Percentiles rank a stretch among this genome's conserved stretches.
Conservation (phyloP, 495 filamentous ascomycete species). For the Cercophora sp. region DNA sequence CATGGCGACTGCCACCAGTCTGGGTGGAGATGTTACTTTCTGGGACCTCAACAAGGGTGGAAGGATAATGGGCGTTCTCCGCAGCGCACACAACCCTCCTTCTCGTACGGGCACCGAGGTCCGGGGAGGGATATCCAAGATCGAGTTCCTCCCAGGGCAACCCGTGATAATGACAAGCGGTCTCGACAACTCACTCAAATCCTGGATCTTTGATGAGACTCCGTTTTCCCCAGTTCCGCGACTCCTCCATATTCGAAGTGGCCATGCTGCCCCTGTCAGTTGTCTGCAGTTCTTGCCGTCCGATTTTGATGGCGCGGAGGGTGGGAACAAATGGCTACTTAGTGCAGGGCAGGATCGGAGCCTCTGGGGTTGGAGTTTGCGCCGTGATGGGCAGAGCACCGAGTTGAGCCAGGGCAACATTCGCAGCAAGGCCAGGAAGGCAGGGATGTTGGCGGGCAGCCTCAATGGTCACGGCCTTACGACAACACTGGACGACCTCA, state of each 20-base stretch:
- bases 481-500: constrained; percentile 67
- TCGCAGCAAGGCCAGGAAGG: constrained; percentile 78
- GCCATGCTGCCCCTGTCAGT: constrained; percentile 82
- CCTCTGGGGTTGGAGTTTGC: constrained; percentile 91
- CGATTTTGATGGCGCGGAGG: constrained; percentile 83
- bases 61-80: constrained; percentile 72
- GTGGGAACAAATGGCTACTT: constrained; percentile 87
- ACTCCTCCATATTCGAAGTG: constrained; percentile 75
- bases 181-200: constrained; percentile 87
- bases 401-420: constrained; percentile 88
- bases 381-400: constrained; percentile 88
- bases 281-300: constrained; percentile 76
- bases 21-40: constrained; percentile 81
- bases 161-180: constrained; percentile 85
- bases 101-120: constrained; percentile 39
- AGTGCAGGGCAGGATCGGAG: constrained; percentile 83
- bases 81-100: constrained; percentile 77
- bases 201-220: constrained; percentile 89
- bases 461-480: constrained; percentile 46
- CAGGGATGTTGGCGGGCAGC: constrained; percentile 57
- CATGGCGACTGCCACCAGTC: constrained; percentile 73
- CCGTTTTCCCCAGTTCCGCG: constrained; percentile 81
- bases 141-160: constrained; percentile 90
- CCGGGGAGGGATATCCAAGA: constrained; percentile 62
- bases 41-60: constrained; percentile 94